Evolutionary conservation across 2,329 filamentous ascomycete genomes (phyloP), one percentile per base, ranked within the genome.

Genomic region (Cercospora sp.): DNA sequence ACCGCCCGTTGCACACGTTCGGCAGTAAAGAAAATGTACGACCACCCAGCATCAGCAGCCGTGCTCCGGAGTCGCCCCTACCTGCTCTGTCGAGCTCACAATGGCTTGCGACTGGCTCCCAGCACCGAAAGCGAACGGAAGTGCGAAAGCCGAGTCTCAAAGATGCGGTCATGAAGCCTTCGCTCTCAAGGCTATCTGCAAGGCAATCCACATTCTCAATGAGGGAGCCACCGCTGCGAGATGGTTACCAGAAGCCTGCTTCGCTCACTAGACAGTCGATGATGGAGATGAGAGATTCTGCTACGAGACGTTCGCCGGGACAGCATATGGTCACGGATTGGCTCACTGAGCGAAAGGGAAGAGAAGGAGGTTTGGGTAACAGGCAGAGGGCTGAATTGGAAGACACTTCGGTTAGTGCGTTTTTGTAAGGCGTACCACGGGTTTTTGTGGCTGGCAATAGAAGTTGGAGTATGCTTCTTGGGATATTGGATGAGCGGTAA

Each of bases 311-410:
- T 7, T 73, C 71, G 23, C 75, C 73, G 3, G 74, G 73, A 6
- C 74, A 77, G 68, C 73, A 70, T 60, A 67, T 76, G 70, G 75
- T 74, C 58, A 75, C 72, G 9, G 67, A 72, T 55, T 76, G 73
- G 76, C 66, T 77, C 67, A 71, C 73, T 57, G 74, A 71, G 66
- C 70, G 72, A 63, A 72, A 70, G 59, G 67, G 67, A 7, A 70
- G 67, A 59, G 72, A 71, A 63, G 65, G 62, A 16, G 57, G 13
- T 33, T 64, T 30, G 36, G 23, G 62, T 31, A 51, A 51, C 18
- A 13, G 45, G 10, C 45, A 20, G 20, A 51, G 62, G 7, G 62
- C 62, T 13, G 62, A 64, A 51, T 39, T 64, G 48, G 62, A 64
- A 23, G 62, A 64, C 23, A 64, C 62, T 57, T 64, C 62, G 20